phyloP scores from a whole-genome alignment of 2,329 filamentous ascomycete genomes.

The Colletotrichum plurivorum region DNA sequence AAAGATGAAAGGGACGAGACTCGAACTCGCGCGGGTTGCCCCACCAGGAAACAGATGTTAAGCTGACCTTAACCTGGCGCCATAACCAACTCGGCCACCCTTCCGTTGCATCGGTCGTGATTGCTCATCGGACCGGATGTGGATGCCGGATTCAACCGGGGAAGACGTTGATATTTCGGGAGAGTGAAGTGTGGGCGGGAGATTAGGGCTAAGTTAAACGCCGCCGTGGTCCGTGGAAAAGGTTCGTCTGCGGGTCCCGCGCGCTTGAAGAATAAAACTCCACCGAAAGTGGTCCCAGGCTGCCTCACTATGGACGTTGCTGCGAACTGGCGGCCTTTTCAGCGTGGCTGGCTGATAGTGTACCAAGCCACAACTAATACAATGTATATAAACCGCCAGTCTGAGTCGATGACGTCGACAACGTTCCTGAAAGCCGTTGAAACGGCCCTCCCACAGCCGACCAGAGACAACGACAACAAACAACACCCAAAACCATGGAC shows the following conservation, averaged over 20 bases:
- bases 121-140: background rate
- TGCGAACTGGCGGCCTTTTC: too few species aligned
- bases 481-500: too few species aligned
- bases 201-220: slow-evolving; percentile 26
- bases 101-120: slow-evolving; percentile 10
- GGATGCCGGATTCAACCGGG: background rate
- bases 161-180: slow-evolving; percentile 1
- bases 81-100: slow-evolving; percentile 41
- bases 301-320: background rate
- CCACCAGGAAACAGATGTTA: slow-evolving; percentile 41
- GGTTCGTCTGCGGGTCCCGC: too few species aligned
- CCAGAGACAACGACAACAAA: too few species aligned
- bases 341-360: too few species aligned
- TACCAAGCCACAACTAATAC: too few species aligned
- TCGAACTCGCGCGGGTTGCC: slow-evolving; percentile 41
- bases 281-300: background rate
- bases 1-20: slow-evolving; percentile 37
- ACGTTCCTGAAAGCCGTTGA: too few species aligned
- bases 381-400: too few species aligned
- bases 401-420: too few species aligned
- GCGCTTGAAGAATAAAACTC: too few species aligned
- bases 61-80: slow-evolving; percentile 40
- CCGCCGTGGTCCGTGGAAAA: too few species aligned
- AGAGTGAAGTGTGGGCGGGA: background rate
- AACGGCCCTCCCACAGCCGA: too few species aligned